phyloP scores from a whole-genome alignment of 2,329 filamentous ascomycete genomes.

The Alternaria ventricosa region DNA sequence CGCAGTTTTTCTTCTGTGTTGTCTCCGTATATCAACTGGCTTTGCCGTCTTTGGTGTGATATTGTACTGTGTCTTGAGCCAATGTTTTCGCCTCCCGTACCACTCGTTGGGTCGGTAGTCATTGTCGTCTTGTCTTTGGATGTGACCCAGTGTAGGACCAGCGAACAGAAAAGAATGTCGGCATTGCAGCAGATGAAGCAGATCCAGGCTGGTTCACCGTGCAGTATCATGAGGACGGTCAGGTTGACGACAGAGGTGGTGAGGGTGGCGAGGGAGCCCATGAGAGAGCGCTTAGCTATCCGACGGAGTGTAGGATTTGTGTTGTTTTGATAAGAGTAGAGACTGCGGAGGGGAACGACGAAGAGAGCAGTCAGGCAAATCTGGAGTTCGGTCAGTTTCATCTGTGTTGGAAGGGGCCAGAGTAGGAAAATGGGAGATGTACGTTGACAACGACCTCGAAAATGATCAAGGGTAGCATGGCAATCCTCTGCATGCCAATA shows the following conservation, averaged over 20 bases:
- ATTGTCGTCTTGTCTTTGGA: conserved; percentile 26
- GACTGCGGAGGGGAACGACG: conserved; percentile 63
- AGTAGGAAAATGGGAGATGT: conserved; percentile 7
- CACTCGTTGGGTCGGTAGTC: background rate
- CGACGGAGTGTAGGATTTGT: conserved; percentile 56
- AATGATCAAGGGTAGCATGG: conserved; percentile 67
- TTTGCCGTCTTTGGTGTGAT: background rate
- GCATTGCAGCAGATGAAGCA: conserved; percentile 61
- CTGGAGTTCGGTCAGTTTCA: conserved; percentile 26
- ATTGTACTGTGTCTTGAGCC: background rate
- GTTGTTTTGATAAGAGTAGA: conserved; percentile 62
- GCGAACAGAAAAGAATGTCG: conserved; percentile 43
- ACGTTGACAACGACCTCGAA: conserved; percentile 68
- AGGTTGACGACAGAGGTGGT: conserved; percentile 66
- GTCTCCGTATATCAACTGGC: background rate
- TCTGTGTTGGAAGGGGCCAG: background rate
- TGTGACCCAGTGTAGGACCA: conserved; percentile 68
- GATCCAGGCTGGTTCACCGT: conserved; percentile 69
- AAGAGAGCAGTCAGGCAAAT: conserved; percentile 69
- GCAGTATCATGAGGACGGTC: conserved; percentile 63
- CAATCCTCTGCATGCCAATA: conserved; percentile 66
- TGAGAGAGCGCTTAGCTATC: conserved; percentile 64
- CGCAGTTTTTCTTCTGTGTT: background rate
- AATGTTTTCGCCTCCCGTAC: background rate
- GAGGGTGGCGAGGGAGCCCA: conserved; percentile 65